Percentiles rank a stretch among this genome's conserved stretches.
Evolutionary conservation across 805 yeast genomes (phyloP).

Genomic region (Metschnikowia borealis): DNA sequence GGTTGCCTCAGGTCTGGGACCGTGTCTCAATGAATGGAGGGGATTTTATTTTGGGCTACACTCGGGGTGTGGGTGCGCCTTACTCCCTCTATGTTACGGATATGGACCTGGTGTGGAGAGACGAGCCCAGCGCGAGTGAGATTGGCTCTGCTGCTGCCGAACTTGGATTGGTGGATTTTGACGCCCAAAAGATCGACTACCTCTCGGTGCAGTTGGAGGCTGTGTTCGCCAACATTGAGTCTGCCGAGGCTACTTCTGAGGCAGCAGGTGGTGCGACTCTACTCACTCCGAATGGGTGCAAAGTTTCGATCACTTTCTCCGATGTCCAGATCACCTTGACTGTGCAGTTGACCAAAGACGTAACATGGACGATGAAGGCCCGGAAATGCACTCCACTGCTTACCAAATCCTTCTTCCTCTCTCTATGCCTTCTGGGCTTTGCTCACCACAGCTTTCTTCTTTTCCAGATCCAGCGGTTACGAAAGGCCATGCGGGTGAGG

Average conservation of each 20-base stretch:
- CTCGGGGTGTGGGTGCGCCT: conserved; percentile 10
- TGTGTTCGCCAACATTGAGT: background rate
- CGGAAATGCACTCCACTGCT: conserved; percentile 4
- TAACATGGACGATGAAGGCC: conserved; percentile 23
- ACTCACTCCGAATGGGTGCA: background rate
- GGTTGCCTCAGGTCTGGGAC: conserved; percentile 10
- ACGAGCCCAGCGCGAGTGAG: conserved; percentile 15
- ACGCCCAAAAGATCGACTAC: conserved; percentile 12
- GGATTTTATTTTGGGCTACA: conserved; percentile 12
- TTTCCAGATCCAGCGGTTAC: conserved; percentile 19
- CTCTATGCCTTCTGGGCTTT: conserved; percentile 22
- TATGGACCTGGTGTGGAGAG: conserved; percentile 26
- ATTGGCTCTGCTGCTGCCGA: conserved; percentile 18
- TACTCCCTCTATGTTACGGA: conserved; percentile 27
- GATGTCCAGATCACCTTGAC: conserved; percentile 1
- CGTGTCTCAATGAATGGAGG: conserved; percentile 4
- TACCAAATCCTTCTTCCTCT: conserved; percentile 17
- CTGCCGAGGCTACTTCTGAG: background rate
- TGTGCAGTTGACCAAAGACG: conserved; percentile 8
- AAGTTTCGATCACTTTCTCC: background rate
- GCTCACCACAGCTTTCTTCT: conserved; percentile 19
- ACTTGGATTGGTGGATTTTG: conserved; percentile 29
- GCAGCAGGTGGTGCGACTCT: conserved; percentile 1
- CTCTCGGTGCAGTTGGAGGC: conserved; percentile 16
- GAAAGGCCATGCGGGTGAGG: conserved; percentile 21